These are phyloP conservation scores for Zygnema cylindricum DNA, from an alignment of 139 green algal species.

Conservation along the genomic window DNA sequence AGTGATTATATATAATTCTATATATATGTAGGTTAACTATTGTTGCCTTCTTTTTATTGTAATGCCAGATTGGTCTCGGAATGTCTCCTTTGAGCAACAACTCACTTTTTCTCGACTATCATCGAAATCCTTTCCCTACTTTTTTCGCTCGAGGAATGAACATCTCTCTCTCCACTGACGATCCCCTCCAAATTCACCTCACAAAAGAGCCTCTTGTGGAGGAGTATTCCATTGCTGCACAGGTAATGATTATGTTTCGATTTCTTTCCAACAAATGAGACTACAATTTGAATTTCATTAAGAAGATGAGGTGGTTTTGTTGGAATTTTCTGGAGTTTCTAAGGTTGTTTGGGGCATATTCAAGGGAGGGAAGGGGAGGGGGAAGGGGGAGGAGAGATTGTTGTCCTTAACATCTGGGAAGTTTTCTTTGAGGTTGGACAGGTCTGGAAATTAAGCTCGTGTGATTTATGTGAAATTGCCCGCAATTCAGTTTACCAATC, in stretches of 20 bases:
- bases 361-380: not conserved
- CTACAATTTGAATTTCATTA: no score
- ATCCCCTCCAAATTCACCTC: slow-evolving; percentile 83
- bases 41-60: not conserved
- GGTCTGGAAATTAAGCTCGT: slow-evolving; percentile 88
- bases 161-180: slow-evolving; percentile 80
- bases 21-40: not conserved
- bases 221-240: slow-evolving; percentile 96
- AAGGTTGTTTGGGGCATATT: no score
- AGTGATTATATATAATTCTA: no score
- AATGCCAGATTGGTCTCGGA: slow-evolving; percentile 89
- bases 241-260: no score
- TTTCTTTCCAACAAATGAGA: no score
- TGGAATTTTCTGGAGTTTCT: no score
- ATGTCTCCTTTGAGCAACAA: slow-evolving; percentile 99
- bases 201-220: slow-evolving; percentile 98
- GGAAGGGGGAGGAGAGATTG: not conserved
- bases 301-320: no score
- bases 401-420: not conserved
- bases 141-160: slow-evolving; percentile 95
- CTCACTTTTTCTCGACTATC: slow-evolving; percentile 99
- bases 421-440: slow-evolving; percentile 3
- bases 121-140: slow-evolving; percentile 97
- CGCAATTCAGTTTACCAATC: slow-evolving; percentile 93
- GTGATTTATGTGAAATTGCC: slow-evolving; percentile 96